Percentiles rank a stretch among this genome's conserved stretches.
Evolutionary conservation across 768 basidiomycete species (phyloP).

Genomic region (Boletus vinaceobasis): DNA sequence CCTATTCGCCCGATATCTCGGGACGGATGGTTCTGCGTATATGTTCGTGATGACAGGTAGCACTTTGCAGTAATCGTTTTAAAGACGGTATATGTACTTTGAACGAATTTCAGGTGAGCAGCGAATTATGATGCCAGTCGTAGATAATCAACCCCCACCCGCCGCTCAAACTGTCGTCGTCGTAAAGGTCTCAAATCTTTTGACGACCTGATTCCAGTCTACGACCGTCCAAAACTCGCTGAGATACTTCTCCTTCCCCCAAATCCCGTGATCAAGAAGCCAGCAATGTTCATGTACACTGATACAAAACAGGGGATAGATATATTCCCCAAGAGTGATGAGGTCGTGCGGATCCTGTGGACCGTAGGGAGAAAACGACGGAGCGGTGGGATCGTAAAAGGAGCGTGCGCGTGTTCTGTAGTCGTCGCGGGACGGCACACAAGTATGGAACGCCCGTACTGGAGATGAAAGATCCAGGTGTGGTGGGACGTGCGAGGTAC

Average conservation of each 20-base stretch:
- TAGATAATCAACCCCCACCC: conserved; percentile 4
- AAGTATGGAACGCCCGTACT: conserved; percentile 30
- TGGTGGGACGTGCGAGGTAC: conserved; percentile 32
- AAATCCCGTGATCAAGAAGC: conserved; percentile 85
- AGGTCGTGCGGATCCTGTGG: conserved; percentile 25
- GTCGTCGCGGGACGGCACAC: background rate
- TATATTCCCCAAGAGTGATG: conserved; percentile 42
- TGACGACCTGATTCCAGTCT: conserved; percentile 65
- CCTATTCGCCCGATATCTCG: background rate
- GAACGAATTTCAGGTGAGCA: conserved; percentile 17
- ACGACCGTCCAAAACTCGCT: conserved; percentile 80
- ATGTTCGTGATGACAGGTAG: background rate
- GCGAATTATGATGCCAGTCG: conserved; percentile 17
- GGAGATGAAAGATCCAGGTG: conserved; percentile 30
- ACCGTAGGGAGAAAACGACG: background rate
- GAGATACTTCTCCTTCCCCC: conserved; percentile 88
- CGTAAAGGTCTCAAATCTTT: conserved; percentile 28
- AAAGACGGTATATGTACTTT: conserved; percentile 16
- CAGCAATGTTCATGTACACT: conserved; percentile 84
- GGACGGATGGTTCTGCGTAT: background rate
- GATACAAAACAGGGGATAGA: conserved; percentile 76
- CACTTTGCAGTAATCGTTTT: background rate
- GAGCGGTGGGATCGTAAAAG: conserved; percentile 21
- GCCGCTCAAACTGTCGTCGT: conserved; percentile 7
- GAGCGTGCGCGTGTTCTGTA: conserved; percentile 23